A percentile compares a stretch with the other conserved stretches of the same genome.
Evolutionary conservation across 306 rosid species (phyloP).

Genomic region (Cucumis cinereus): DNA sequence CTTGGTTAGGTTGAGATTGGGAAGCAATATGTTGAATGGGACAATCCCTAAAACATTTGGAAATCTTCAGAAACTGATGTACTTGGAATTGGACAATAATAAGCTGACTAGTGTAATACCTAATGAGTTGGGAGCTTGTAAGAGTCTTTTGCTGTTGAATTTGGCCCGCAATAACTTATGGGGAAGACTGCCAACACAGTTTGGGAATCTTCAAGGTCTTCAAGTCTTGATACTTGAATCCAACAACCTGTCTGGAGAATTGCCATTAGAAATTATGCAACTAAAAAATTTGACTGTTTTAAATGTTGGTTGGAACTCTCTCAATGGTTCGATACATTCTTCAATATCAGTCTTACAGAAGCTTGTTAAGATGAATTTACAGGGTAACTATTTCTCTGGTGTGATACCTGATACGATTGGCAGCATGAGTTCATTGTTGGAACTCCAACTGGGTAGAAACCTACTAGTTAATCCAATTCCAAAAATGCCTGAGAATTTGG

Average conservation of each 20-base stretch:
- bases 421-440: constrained; percentile 20
- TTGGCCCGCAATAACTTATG: constrained; percentile 40
- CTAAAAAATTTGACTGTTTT: constrained; percentile 19
- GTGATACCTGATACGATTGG: constrained; percentile 29
- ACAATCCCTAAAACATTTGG: constrained; percentile 19
- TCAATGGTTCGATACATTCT: constrained; percentile 47
- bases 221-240: constrained; percentile 49
- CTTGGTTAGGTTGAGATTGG: constrained; percentile 59
- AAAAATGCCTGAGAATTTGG: constrained; percentile 36
- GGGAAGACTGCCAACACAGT: constrained; percentile 35
- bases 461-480: constrained; percentile 45
- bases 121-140: constrained; percentile 28
- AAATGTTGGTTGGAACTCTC: constrained; percentile 59
- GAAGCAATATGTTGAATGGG: constrained; percentile 37
- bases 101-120: constrained; percentile 35
- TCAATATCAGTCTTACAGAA: constrained; percentile 17
- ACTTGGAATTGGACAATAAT: constrained; percentile 62
- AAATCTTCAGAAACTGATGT: constrained; percentile 12
- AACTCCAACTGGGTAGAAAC: constrained; percentile 65
- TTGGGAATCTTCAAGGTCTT: constrained; percentile 41
- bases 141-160: constrained; percentile 42
- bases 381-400: constrained; percentile 43
- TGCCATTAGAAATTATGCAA: constrained; percentile 32
- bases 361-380: constrained; percentile 36
- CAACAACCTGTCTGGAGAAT: constrained; percentile 39